phyloP scores from a whole-genome alignment of 148 eudicot genomes.

The Polygonum maritimum region DNA sequence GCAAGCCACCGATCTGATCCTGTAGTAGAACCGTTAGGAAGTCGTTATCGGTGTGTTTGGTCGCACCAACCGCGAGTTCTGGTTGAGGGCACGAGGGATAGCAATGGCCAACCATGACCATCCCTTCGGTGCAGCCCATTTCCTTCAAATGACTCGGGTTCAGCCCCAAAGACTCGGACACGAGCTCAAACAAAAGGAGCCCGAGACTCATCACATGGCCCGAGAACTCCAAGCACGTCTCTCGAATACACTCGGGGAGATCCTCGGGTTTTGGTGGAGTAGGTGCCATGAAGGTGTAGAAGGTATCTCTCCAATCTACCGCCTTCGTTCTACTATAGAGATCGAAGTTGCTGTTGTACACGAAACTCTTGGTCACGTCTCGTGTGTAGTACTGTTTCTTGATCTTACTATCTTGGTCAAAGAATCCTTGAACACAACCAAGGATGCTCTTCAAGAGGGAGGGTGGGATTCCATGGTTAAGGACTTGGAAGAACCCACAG shows the following conservation, averaged over 20 bases:
- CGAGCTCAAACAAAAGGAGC: constrained; percentile 11
- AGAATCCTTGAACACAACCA: constrained; percentile 21
- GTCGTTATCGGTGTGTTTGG: constrained; percentile 20
- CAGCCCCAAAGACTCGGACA: constrained; percentile 28
- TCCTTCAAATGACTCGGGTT: constrained; percentile 16
- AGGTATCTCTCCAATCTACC: constrained; percentile 36
- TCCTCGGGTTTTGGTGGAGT: constrained; percentile 25
- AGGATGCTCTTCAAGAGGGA: constrained; percentile 20
- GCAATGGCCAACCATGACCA: constrained; percentile 18
- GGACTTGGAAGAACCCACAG: constrained; percentile 41
- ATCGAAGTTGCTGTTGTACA: constrained; percentile 31
- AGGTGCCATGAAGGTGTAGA: constrained; percentile 24
- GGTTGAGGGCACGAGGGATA: constrained; percentile 33
- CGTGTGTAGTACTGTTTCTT: constrained; percentile 31
- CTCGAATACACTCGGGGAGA: constrained; percentile 31
- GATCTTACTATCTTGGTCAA: constrained; percentile 31
- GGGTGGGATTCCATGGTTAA: constrained; percentile 32
- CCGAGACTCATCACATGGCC: constrained; percentile 18
- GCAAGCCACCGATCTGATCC: constrained; percentile 28
- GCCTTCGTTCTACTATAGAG: constrained; percentile 21
- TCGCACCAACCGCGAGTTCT: constrained; percentile 19
- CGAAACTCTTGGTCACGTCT: constrained; percentile 18
- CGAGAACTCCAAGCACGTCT: constrained; percentile 18
- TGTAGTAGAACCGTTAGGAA: constrained; percentile 28
- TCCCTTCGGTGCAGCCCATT: constrained; percentile 20